These are phyloP conservation scores for Vaccinium macrocarpon DNA, from an alignment of 148 eudicot genomes.

Conservation along the genomic window DNA sequence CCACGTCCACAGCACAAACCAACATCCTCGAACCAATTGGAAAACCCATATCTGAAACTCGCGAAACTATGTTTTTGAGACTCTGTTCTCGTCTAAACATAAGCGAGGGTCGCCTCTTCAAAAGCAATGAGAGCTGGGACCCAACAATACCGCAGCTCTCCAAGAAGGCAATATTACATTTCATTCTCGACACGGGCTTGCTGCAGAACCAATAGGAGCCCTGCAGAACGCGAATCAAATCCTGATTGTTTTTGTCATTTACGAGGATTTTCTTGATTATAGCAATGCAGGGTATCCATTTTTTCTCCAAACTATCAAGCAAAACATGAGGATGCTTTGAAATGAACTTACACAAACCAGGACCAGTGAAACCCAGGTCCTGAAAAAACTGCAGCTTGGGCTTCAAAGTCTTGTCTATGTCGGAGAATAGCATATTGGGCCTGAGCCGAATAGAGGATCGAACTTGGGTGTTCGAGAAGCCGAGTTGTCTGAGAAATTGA, in stretches of 20 bases:
- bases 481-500: conserved; percentile 3
- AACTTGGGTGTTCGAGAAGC: conserved; percentile 6
- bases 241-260: neutral
- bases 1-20: conserved; percentile 19
- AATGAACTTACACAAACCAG: conserved; percentile 12
- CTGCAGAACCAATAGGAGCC: conserved; percentile 16
- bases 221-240: conserved; percentile 7
- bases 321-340: neutral
- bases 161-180: conserved; percentile 10
- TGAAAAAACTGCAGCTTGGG: conserved; percentile 19
- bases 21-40: conserved; percentile 23
- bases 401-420: conserved; percentile 8
- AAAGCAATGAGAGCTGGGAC: conserved; percentile 17
- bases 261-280: too few species aligned
- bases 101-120: too few species aligned
- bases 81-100: too few species aligned
- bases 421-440: neutral
- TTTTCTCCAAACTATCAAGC: too few species aligned
- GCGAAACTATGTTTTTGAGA: neutral
- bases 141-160: conserved; percentile 25
- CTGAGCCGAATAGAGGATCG: neutral
- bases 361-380: conserved; percentile 14
- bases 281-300: neutral
- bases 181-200: neutral
- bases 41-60: conserved; percentile 25